Evolutionary conservation across 805 yeast genomes (phyloP).

Genomic region (Clavispora vitiphila): DNA sequence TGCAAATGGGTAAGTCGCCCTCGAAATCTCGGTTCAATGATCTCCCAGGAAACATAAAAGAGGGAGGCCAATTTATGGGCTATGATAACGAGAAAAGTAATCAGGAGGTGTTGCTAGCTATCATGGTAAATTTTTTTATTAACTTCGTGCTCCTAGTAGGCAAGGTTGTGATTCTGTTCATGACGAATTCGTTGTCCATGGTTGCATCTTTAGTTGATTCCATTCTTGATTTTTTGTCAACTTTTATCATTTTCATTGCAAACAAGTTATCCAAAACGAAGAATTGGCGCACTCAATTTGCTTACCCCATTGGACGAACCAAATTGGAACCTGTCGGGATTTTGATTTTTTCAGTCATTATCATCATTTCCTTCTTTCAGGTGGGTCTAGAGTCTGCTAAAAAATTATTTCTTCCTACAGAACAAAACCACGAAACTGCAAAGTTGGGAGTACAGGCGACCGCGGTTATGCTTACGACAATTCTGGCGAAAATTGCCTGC

Average conservation of each 20-base stretch:
- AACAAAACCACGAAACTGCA: slow-evolving; percentile 36
- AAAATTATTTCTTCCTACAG: slow-evolving; percentile 33
- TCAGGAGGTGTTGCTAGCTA: slow-evolving; percentile 51
- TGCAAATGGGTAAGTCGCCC: slow-evolving; percentile 10
- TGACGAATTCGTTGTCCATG: slow-evolving; percentile 68
- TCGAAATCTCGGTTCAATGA: slow-evolving; percentile 31
- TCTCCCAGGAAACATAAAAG: slow-evolving; percentile 58
- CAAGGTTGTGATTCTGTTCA: slow-evolving; percentile 53
- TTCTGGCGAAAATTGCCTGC: slow-evolving; percentile 53
- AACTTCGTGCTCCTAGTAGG: slow-evolving; percentile 58
- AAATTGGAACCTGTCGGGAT: slow-evolving; percentile 78
- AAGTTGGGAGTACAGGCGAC: slow-evolving; percentile 47
- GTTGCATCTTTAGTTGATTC: slow-evolving; percentile 79
- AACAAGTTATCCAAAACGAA: slow-evolving; percentile 44
- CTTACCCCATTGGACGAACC: slow-evolving; percentile 66
- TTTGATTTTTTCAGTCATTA: slow-evolving; percentile 64
- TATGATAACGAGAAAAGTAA: slow-evolving; percentile 39
- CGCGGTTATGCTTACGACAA: slow-evolving; percentile 58
- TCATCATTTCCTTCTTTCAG: slow-evolving; percentile 66
- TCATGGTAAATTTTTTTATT: slow-evolving; percentile 56
- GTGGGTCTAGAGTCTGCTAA: slow-evolving; percentile 62
- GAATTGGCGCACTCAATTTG: slow-evolving; percentile 42
- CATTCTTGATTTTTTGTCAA: slow-evolving; percentile 65
- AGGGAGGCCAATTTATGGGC: slow-evolving; percentile 52
- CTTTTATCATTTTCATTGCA: slow-evolving; percentile 63